Percentiles rank a stretch among this genome's conserved stretches.
phyloP scores from a whole-genome alignment of 2,329 filamentous ascomycete genomes.

The Coniella lustricola region DNA sequence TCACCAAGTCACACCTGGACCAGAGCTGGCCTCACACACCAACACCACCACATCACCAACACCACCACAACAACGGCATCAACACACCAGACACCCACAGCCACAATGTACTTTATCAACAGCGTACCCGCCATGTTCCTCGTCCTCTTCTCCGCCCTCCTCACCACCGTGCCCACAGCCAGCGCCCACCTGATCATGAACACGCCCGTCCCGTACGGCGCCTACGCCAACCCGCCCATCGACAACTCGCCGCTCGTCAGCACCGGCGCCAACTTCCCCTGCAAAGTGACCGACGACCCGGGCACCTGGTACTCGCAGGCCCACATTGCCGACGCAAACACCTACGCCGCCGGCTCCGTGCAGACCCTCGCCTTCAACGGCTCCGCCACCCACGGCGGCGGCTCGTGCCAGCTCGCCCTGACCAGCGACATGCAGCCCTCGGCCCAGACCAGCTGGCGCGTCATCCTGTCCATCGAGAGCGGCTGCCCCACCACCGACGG shows the following conservation, averaged over 20 bases:
- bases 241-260: conserved; percentile 63
- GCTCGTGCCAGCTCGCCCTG: conserved; percentile 69
- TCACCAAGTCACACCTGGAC: too few relatives aligned
- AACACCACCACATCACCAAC: neutral
- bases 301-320: conserved; percentile 39
- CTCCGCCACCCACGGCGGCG: conserved; percentile 58
- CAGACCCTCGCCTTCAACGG: conserved; percentile 61
- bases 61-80: too few relatives aligned
- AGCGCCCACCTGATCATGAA: conserved; percentile 19
- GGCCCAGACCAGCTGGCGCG: conserved; percentile 62
- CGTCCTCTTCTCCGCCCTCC: conserved; percentile 24
- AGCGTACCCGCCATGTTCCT: neutral
- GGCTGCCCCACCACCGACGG: conserved; percentile 39
- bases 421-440: conserved; percentile 64
- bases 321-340: conserved; percentile 50
- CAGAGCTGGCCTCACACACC: neutral
- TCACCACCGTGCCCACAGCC: conserved; percentile 30
- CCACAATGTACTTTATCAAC: neutral
- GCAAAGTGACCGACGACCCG: conserved; percentile 54
- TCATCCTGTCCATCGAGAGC: conserved; percentile 53
- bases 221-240: conserved; percentile 31
- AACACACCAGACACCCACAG: neutral
- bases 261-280: conserved; percentile 63
- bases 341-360: conserved; percentile 53
- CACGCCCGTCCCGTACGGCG: conserved; percentile 16